Base-by-base conservation (phyloP, 768 basidiomycete genomes). In the Pleurotus tuoliensis region DNA sequence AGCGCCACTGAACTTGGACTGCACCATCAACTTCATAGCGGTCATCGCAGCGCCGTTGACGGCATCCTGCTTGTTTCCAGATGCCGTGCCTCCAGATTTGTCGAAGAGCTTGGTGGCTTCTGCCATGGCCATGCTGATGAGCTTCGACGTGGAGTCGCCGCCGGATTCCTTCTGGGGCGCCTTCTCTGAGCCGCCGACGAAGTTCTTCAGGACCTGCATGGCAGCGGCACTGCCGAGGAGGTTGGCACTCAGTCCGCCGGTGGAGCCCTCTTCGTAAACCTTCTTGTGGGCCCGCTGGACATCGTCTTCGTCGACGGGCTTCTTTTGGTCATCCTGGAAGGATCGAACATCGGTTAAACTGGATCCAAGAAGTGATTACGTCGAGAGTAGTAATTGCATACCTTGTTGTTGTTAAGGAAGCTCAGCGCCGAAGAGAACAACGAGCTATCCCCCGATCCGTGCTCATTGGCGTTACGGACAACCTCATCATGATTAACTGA, bases 81-180 rank as follows among this genome's bases (percentile, higher is more conserved):
- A 78, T 3, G 83, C 73, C 3, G 82, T 78, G 6, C 84, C 83
- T 16, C 87, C 88, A 22, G 81, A 77, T 60, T 79, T 71, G 63
- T 92, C 90, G 62, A 94, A 89, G 48, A 92, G 71, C 66, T 90
- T 88, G 13, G 80, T 73, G 0, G 85, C 88, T 62, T 95, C 87
- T 0, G 83, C 82, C 91, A 96, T 92, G 3, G 94, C 93, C 69
- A 92, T 70, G 64, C 88, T 88, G 70, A 96, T 85, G 58, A 95
- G 73, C 68, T 94, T 69, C 39, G 82, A 83, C 67, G 80, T 76
- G 49, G 75, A 77, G 46, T 76, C 73, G 24, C 74, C 78, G 5
- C 79, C 70, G 4, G 72, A 71, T 39, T 39, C 24, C 8, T 37
- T 11, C 22, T 37, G 20, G 18, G 37, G 15, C 41, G 24, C 38